These are phyloP conservation scores for Aquilaria malaccensis DNA, from an alignment of 345 rosid species.

Conservation along the genomic window DNA sequence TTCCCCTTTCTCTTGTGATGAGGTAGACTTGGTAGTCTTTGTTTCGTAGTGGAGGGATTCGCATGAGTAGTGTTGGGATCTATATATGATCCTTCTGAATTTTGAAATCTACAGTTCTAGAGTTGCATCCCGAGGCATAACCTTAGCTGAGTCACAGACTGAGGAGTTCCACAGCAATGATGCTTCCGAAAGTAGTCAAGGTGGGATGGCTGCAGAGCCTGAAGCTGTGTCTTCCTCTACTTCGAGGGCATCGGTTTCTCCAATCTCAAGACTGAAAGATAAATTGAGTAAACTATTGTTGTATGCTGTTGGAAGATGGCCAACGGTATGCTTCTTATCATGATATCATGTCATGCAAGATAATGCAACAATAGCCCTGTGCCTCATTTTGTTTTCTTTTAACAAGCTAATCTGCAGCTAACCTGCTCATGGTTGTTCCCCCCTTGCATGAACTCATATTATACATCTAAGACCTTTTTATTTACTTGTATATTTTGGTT, in stretches of 20 bases:
- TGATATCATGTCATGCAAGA: not conserved
- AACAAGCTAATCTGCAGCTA: no score
- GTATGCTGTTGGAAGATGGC: slow-evolving; percentile 66
- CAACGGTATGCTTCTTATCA: slow-evolving; percentile 37
- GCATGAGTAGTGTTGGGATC: not conserved
- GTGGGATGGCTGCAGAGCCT: slow-evolving; percentile 20
- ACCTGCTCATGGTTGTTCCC: not conserved
- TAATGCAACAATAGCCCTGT: no score
- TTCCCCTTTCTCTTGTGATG: not conserved
- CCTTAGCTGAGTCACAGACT: slow-evolving; percentile 49
- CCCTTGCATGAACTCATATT: not conserved
- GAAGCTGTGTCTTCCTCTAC: slow-evolving; percentile 37
- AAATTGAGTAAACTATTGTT: slow-evolving; percentile 43
- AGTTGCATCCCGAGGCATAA: slow-evolving; percentile 58
- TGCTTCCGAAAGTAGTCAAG: slow-evolving; percentile 24
- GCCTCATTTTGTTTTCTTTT: no score
- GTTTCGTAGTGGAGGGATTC: no score
- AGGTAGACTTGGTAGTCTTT: no score
- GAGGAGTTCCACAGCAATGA: slow-evolving; percentile 32
- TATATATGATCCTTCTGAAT: no score
- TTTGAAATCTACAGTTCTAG: slow-evolving; percentile 43
- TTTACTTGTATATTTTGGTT: not conserved
- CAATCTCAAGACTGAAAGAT: slow-evolving; percentile 41
- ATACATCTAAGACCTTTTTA: not conserved
- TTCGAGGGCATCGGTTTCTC: slow-evolving; percentile 37